phyloP scores from a whole-genome alignment of 2,329 filamentous ascomycete genomes.

The Paecilomyces fulvus region DNA sequence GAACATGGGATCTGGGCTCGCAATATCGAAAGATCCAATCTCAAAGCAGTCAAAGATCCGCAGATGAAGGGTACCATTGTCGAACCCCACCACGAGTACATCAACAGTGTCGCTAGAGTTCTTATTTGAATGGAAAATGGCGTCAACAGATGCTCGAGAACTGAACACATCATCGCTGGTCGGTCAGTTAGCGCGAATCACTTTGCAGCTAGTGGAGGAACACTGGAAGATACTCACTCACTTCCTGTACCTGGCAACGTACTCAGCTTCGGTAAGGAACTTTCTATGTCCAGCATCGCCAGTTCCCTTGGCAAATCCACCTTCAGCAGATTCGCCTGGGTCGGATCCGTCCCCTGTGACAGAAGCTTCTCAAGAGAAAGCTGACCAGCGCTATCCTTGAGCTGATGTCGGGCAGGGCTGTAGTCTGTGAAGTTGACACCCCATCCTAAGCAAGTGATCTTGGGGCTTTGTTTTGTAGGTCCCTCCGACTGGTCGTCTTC shows the following conservation, averaged over 20 bases:
- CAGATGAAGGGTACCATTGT: constrained; percentile 63
- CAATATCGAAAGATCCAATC: constrained; percentile 52
- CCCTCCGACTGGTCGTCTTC: constrained; percentile 8
- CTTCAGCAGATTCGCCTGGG: constrained; percentile 29
- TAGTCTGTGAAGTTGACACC: constrained; percentile 47
- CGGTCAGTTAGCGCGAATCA: constrained; percentile 44
- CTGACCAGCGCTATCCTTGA: constrained; percentile 25
- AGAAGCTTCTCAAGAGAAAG: constrained; percentile 36
- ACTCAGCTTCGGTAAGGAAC: constrained; percentile 66
- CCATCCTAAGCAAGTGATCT: constrained; percentile 45
- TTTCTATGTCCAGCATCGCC: constrained; percentile 66
- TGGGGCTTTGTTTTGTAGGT: constrained; percentile 8
- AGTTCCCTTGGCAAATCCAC: constrained; percentile 64
- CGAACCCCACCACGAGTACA: constrained; percentile 66
- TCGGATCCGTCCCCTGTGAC: constrained; percentile 27
- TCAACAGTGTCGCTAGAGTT: constrained; percentile 67
- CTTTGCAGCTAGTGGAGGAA: constrained; percentile 6
- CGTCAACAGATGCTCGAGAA: constrained; percentile 59
- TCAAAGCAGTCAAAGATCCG: constrained; percentile 81
- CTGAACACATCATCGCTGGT: constrained; percentile 54
- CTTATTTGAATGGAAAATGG: constrained; percentile 56
- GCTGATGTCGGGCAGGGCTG: constrained; percentile 33
- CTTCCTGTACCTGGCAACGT: constrained; percentile 58
- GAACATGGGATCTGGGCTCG: constrained; percentile 12
- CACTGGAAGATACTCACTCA: constrained; percentile 31